Evolutionary conservation across 495 filamentous ascomycete species (phyloP), one percentile per base, ranked within the genome.

Genomic region (Xylaria palmicola): DNA sequence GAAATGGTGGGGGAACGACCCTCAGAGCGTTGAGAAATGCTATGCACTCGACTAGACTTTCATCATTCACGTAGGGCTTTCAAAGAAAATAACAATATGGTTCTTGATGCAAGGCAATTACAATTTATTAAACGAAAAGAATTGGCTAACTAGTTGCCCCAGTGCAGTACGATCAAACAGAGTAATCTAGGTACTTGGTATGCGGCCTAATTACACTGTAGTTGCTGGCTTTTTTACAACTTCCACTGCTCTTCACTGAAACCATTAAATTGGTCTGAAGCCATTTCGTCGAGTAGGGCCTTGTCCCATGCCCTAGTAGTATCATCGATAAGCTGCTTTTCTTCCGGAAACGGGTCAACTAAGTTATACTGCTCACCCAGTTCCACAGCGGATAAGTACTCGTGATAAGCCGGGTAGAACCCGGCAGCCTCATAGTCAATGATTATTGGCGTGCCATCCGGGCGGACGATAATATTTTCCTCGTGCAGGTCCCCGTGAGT

Each of bases 1-100:
- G 30, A 69, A 80, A 47, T 85, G 82, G 83, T 86, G 82, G 81
- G 82, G 81, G 3, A 85, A 86, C 50, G 69, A 73, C 32, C 64
- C 67, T 10, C 56, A 50, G 1, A 75, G 62, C 41, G 68, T 72
- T 27, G 74, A 77, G 66, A 72, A 72, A 55, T 77, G 74, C 56
- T 77, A 73, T 60, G 66, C 70, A 1, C 40, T 77, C 52, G 36
- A 26, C 24, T 5, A 1, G 6, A 13, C 5, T 10, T 30, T 3
- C 1, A 13, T 34, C 22, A 15, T 13, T 22, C 20, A 12, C 30
- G 0, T 5, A 22, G 39, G 7, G 4, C 0, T 43, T 43, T 19
- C 2, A 10, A 36, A 53, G 15, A 8, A 34, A 34, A 34, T 4
- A 34, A 6, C 6, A 6, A 36, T 6, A 36, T 36, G n/a, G n/a